Base-by-base conservation (phyloP, 2,329 filamentous ascomycete genomes). In the Pyrenochaeta sp. region DNA sequence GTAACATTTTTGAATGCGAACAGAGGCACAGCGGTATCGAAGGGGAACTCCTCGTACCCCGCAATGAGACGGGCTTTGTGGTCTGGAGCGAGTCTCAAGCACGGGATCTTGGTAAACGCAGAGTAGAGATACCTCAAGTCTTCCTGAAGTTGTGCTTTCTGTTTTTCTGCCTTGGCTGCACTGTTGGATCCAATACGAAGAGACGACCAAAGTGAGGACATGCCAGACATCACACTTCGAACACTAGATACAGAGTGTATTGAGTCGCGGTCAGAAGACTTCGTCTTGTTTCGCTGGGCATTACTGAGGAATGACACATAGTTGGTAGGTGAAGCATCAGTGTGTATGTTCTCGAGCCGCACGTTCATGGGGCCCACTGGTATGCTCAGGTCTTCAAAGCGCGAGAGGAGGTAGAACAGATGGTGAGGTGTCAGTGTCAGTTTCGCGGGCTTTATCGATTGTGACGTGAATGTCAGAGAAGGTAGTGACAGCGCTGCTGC, bases 121-220 rank as follows among this genome's bases (percentile, higher is more conserved):
- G 95, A 98, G 81, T 97, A 99, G 34, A 99, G 84, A 77, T 99
- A 98, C 77, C 94, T 97, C 67, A 97, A 82, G 76, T 99, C 95
- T 56, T 90, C 88, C 74, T 95, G 89, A 54, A 95, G 92, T 90
- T 56, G 90, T 3, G 67, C 90, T 78, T 96, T 96, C 76, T 95
- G 92, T 74, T 92, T 93, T 78, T 97, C 95, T 36, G 89, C 91
- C 74, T 93, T 91, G 64, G 92, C 90, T 49, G 88, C 87, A 42
- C 91, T 89, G 70, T 92, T 92, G 78, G 90, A 91, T 44, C 91
- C 89, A 59, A 97, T 86, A 25, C 93, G 91, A 65, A 98, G 89
- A 71, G 90, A 93, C 24, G 92, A 90, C 94, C 93, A 98, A 45
- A 98, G 82, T 13, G 91, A 89, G 56, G 93, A 95, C 91, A 99